These are phyloP conservation scores for Diplodia scrobiculata DNA, from an alignment of 2,329 filamentous ascomycete genomes.

Conservation along the genomic window DNA sequence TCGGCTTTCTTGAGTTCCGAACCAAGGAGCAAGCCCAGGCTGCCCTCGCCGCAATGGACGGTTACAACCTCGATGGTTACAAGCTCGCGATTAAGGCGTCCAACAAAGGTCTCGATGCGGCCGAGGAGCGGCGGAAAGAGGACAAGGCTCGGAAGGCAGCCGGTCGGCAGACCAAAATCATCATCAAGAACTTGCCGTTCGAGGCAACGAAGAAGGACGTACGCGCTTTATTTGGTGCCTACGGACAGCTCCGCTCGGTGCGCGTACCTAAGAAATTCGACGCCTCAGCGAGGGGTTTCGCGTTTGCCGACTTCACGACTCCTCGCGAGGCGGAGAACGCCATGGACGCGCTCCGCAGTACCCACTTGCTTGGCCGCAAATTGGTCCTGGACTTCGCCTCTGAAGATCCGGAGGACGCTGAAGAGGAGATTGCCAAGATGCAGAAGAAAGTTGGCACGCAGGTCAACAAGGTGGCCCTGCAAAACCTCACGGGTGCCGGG, in stretches of 20 bases:
- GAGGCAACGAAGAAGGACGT: conserved; percentile 93
- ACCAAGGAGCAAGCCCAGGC: conserved; percentile 75
- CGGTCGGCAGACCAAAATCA: conserved; percentile 80
- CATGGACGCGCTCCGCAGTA: conserved; percentile 86
- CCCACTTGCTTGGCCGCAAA: conserved; percentile 85
- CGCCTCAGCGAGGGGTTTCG: conserved; percentile 84
- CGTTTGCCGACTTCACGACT: conserved; percentile 94
- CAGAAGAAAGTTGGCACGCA: conserved; percentile 92
- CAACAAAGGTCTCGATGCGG: conserved; percentile 83
- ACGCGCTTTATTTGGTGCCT: conserved; percentile 78
- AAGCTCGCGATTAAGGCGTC: conserved; percentile 82
- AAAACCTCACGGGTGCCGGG: conserved; percentile 80
- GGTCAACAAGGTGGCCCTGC: conserved; percentile 84
- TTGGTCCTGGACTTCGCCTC: conserved; percentile 91
- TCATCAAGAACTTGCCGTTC: conserved; percentile 98
- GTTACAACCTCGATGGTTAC: conserved; percentile 82
- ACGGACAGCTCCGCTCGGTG: conserved; percentile 89
- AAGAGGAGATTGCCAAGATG: conserved; percentile 96
- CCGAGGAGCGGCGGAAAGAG: conserved; percentile 79
- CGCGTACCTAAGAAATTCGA: conserved; percentile 95
- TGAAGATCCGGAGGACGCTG: conserved; percentile 83
- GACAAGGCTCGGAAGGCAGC: conserved; percentile 80
- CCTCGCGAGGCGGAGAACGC: conserved; percentile 87
- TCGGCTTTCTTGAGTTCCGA: conserved; percentile 89
- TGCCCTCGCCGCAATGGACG: conserved; percentile 83